A percentile compares a stretch with the other conserved stretches of the same genome.
Evolutionary conservation across 192 early-diverging fungal species (phyloP).

Genomic region (Powellomyces hirtus): DNA sequence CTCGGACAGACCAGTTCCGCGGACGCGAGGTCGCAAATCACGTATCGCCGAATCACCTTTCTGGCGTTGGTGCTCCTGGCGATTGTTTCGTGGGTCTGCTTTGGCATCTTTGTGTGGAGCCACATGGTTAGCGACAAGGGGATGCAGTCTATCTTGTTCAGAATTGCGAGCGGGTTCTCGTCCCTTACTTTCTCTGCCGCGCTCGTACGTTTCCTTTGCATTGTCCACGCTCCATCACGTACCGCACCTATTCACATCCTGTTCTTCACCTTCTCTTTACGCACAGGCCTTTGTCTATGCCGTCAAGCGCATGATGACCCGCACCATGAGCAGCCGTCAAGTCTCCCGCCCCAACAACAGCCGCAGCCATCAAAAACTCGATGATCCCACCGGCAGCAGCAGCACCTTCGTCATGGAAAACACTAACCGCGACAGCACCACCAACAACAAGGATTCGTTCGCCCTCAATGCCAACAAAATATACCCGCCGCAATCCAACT

Average conservation of each 20-base stretch:
- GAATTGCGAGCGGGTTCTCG: background rate
- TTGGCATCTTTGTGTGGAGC: background rate
- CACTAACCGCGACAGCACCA: too few relatives aligned
- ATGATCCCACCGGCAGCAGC: too few relatives aligned
- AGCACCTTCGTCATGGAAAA: too few relatives aligned
- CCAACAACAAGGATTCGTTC: too few relatives aligned
- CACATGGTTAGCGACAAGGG: background rate
- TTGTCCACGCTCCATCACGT: too few relatives aligned
- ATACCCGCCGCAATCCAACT: too few relatives aligned
- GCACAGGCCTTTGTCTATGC: slow-evolving; percentile 11
- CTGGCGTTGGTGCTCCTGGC: background rate
- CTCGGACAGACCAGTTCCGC: background rate
- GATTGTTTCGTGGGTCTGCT: background rate
- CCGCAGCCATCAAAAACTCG: too few relatives aligned
- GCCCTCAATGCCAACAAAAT: too few relatives aligned
- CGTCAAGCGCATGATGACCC: background rate
- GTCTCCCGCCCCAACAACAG: background rate
- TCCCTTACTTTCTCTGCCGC: background rate
- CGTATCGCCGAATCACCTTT: background rate
- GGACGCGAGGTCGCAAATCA: background rate
- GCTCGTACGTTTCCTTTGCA: background rate
- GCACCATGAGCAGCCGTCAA: background rate
- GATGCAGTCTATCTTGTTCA: background rate
- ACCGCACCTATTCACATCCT: background rate
- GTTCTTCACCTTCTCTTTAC: too few relatives aligned